Conservation (phyloP, 1,284 basidiomycete genomes). For the Cryptococcus jaspeensis region DNA sequence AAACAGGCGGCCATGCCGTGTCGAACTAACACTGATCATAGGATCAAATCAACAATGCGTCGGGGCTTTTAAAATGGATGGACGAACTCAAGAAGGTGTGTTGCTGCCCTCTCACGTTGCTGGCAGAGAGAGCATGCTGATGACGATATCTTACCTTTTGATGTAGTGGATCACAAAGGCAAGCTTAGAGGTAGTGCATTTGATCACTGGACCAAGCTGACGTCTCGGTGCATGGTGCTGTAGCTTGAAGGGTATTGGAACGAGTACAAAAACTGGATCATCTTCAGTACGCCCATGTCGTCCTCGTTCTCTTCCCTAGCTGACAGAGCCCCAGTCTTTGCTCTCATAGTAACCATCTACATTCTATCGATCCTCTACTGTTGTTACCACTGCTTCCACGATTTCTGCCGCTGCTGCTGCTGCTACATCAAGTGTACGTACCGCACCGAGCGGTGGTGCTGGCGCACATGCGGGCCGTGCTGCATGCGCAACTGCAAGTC, state of each 20-base stretch:
- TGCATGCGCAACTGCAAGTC: conserved; percentile 1
- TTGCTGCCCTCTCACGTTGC: background rate
- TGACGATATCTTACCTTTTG: background rate
- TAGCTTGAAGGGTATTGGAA: conserved; percentile 17
- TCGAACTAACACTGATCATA: background rate
- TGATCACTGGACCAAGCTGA: background rate
- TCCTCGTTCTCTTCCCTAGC: background rate
- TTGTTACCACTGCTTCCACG: conserved; percentile 18
- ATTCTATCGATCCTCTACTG: conserved; percentile 15
- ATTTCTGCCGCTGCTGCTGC: conserved; percentile 18
- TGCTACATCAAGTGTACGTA: conserved; percentile 16
- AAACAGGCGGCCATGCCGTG: background rate
- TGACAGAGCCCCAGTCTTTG: conserved; percentile 7
- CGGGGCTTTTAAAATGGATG: conserved; percentile 12
- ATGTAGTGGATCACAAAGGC: conserved; percentile 12
- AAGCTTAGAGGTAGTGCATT: background rate
- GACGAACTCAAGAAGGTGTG: conserved; percentile 11
- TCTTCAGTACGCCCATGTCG: conserved; percentile 7
- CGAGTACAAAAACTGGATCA: conserved; percentile 13
- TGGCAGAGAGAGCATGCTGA: background rate
- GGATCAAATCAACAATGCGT: conserved; percentile 7
- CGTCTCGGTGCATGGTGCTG: background rate
- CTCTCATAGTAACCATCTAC: conserved; percentile 18
- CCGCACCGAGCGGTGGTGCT: conserved; percentile 8
- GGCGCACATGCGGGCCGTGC: conserved; percentile 2